Evolutionary conservation across 2,329 filamentous ascomycete genomes (phyloP), one percentile per base, ranked within the genome.

Genomic region (Stagonosporopsis vannaccii): DNA sequence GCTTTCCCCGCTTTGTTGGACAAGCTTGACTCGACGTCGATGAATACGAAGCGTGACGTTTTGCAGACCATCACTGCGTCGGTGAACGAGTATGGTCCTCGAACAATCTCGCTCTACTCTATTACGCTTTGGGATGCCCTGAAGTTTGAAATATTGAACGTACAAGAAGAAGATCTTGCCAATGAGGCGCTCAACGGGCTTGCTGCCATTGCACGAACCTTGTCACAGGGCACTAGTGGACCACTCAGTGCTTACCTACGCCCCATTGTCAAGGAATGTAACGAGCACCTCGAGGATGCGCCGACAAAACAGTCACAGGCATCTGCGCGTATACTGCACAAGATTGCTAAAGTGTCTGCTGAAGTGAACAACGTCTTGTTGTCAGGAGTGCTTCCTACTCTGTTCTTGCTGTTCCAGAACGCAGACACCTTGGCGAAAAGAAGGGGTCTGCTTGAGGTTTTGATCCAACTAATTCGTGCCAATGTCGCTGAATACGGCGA

Each of bases 41-140:
- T 84, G 59, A 89, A 87, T 70, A 88, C 88, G 17, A 90, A 90
- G 82, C 83, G 85, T 74, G 87, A 90, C 73, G 85, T 87, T 1
- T 76, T 90, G 5, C 85, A 86, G 67, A 81, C 86, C n/a, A 78
- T 90, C 42, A 79, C 81, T 36, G 82, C 85, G 2, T 88, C 85
- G 57, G 80, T 87, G 20, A 68, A 73, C n/a, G 81, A 82, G 13
- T 90, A 89, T 59, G 84, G 84, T 19, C 78, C 83, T 7, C 78
- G 79, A 11, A 86, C 84, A 0, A 79, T 89, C 25, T 85, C 85
- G 7, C 81, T 83, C 11, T 87, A 87, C 65, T 87, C 86, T 0
- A 83, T 87, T 44, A 87, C 84, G 0, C 77, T 90, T 2, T 90
- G 87, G 87, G 86, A 89, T 63, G 82, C 86, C 8, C 71, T 90